phyloP scores from a whole-genome alignment of 768 basidiomycete species.

The Gelatoporia subvermispora region DNA sequence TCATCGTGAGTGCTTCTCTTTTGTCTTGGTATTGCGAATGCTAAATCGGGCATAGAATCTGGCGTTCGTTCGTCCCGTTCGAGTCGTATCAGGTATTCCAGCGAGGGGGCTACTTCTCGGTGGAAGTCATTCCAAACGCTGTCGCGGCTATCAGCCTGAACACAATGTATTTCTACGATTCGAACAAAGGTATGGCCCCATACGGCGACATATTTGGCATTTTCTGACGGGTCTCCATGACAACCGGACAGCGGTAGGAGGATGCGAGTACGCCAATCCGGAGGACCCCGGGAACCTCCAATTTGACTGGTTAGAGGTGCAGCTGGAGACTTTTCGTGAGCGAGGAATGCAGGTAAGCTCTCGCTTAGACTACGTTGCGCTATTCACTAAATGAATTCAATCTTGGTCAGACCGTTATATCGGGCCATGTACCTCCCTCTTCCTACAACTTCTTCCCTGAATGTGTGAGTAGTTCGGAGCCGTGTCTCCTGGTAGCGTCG shows the following conservation, averaged over 20 bases:
- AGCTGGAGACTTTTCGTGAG: conserved; percentile 61
- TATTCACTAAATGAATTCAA: conserved; percentile 16
- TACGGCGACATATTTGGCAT: not conserved
- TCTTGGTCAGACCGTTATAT: conserved; percentile 36
- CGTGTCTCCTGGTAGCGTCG: conserved; percentile 11
- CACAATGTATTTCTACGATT: conserved; percentile 88
- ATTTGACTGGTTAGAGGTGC: conserved; percentile 88
- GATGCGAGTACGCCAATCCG: conserved; percentile 56
- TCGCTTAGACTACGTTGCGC: conserved; percentile 6
- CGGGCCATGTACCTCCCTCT: conserved; percentile 84
- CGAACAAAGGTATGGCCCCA: conserved; percentile 64
- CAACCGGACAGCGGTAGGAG: conserved; percentile 57
- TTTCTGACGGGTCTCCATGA: conserved; percentile 19
- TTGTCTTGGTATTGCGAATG: not conserved
- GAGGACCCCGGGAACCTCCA: conserved; percentile 86
- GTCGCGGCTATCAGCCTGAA: conserved; percentile 83
- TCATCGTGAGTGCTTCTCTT: conserved; percentile 45
- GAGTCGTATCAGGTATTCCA: conserved; percentile 77
- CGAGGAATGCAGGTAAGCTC: conserved; percentile 64
- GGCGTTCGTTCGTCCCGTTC: conserved; percentile 78
- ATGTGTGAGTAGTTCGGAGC: conserved; percentile 52
- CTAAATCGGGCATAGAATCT: conserved; percentile 47
- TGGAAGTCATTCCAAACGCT: conserved; percentile 71
- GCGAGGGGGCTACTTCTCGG: conserved; percentile 79
- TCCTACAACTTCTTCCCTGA: conserved; percentile 77